Evolutionary conservation across 495 filamentous ascomycete species (phyloP).

Genomic region (Penicillium coprophilum): DNA sequence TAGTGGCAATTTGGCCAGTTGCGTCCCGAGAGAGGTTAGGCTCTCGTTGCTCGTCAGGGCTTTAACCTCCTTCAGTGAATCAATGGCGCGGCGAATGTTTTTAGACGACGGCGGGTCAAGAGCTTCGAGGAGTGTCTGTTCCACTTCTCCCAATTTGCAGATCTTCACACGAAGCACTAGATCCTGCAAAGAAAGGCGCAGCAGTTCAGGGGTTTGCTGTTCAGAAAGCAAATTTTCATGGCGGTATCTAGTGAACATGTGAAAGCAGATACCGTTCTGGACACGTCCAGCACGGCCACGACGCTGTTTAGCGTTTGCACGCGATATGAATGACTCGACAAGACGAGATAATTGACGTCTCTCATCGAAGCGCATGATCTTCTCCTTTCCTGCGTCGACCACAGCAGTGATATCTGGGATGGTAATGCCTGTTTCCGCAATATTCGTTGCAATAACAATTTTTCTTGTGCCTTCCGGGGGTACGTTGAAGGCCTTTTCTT

Average conservation of each 20-base stretch:
- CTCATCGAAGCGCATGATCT: conserved; percentile 96
- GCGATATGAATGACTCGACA: conserved; percentile 88
- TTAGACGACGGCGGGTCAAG: conserved; percentile 85
- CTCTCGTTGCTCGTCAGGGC: conserved; percentile 79
- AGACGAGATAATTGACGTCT: conserved; percentile 83
- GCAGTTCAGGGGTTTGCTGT: conserved; percentile 93
- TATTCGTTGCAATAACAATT: conserved; percentile 94
- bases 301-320: conserved; percentile 90
- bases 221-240: conserved; percentile 78
- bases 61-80: conserved; percentile 88
- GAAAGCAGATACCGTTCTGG: conserved; percentile 90
- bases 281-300: conserved; percentile 95
- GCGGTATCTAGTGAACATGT: conserved; percentile 84
- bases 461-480: conserved; percentile 80
- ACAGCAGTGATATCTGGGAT: conserved; percentile 97
- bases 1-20: conserved; percentile 83
- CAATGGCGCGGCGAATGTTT: conserved; percentile 88
- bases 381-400: conserved; percentile 91
- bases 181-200: conserved; percentile 90
- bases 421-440: conserved; percentile 95
- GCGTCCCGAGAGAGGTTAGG: conserved; percentile 79
- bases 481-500: conserved; percentile 84
- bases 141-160: conserved; percentile 88
- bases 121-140: conserved; percentile 83
- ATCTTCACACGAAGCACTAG: conserved; percentile 95